A percentile compares a stretch with the other conserved stretches of the same genome.
Evolutionary conservation across 2,329 filamentous ascomycete species (phyloP).

Genomic region (Fusarium bulbicola): DNA sequence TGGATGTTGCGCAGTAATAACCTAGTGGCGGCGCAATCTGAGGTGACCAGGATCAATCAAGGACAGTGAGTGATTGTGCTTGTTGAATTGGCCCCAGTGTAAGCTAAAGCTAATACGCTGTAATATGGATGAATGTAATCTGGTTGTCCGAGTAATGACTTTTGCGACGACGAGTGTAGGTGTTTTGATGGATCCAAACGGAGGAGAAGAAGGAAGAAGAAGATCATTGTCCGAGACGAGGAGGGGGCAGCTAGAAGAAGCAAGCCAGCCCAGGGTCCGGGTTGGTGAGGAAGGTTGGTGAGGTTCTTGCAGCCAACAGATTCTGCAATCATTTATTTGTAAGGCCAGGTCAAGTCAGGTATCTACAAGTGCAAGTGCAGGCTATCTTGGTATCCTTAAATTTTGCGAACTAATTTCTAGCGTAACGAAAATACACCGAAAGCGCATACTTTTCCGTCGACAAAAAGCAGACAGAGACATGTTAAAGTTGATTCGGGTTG

Average conservation of each 20-base stretch:
- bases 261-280: constrained; percentile 15
- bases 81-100: constrained; percentile 18
- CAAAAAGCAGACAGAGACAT: not conserved
- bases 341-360: not conserved
- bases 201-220: constrained; percentile 5
- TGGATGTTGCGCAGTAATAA: constrained; percentile 29
- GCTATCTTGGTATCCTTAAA: not conserved
- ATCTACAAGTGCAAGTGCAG: constrained; percentile 11
- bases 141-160: constrained; percentile 23
- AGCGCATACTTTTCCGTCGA: not conserved
- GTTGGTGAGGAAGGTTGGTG: constrained; percentile 22
- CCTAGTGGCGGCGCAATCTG: constrained; percentile 28
- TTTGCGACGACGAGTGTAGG: constrained; percentile 6
- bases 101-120: constrained; percentile 17
- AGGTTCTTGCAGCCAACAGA: constrained; percentile 30
- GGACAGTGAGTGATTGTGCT: not conserved
- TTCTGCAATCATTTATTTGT: constrained; percentile 9
- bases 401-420: constrained; percentile 1
- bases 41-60: constrained; percentile 19
- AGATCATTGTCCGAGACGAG: constrained; percentile 4
- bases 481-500: not conserved
- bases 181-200: not conserved
- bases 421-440: not conserved
- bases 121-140: constrained; percentile 8
- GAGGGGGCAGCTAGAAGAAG: constrained; percentile 20